Evolutionary conservation across 2,329 filamentous ascomycete genomes (phyloP).

Genomic region (Botrytis fabae): DNA sequence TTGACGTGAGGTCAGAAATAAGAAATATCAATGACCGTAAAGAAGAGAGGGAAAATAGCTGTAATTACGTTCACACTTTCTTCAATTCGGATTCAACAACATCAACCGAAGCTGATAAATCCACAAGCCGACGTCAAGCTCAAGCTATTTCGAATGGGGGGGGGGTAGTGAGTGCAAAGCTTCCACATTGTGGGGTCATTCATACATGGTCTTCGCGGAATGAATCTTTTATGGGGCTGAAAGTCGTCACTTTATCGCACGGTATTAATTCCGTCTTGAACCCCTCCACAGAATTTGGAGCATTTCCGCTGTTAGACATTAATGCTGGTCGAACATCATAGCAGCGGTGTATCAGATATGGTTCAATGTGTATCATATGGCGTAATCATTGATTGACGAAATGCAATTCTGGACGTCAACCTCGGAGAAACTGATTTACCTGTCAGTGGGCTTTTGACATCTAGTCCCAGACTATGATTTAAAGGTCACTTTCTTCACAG

Average conservation of each 20-base stretch:
- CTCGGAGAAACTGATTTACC: neutral
- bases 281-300: neutral
- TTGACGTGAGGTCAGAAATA: neutral
- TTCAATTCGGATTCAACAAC: neutral
- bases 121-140: neutral
- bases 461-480: neutral
- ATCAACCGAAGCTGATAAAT: neutral
- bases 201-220: neutral
- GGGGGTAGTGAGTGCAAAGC: neutral
- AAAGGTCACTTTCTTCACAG: neutral
- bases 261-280: conserved; percentile 6
- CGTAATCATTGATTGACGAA: no score
- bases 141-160: neutral
- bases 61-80: neutral
- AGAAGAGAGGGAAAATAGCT: no score
- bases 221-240: conserved; percentile 2
- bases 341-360: neutral
- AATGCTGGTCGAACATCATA: neutral
- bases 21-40: neutral
- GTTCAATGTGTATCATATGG: neutral
- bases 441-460: neutral
- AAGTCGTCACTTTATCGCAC: neutral
- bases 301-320: neutral
- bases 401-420: neutral
- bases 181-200: neutral